phyloP scores from a whole-genome alignment of 768 basidiomycete species.

The Mycena metata region DNA sequence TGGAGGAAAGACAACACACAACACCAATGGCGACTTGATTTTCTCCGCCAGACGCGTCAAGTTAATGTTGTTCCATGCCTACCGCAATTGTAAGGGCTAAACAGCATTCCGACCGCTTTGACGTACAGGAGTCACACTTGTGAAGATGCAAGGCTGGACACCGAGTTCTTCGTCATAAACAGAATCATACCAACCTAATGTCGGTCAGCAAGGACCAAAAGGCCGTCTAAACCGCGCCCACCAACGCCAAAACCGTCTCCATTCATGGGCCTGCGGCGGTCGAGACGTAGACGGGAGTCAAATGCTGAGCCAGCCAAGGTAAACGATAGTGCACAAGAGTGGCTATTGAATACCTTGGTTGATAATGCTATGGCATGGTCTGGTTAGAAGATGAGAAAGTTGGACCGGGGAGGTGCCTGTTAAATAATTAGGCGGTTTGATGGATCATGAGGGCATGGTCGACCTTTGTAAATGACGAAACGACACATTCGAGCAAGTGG shows the following conservation, averaged over 20 bases:
- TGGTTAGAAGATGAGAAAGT: conserved; percentile 92
- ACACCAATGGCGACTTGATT: conserved; percentile 95
- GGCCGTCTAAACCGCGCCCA: conserved; percentile 49
- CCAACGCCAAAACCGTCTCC: conserved; percentile 98
- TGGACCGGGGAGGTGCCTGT: conserved; percentile 89
- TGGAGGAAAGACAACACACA: conserved; percentile 62
- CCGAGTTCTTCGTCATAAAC: conserved; percentile 87
- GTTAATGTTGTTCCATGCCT: conserved; percentile 99
- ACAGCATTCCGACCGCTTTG: background rate
- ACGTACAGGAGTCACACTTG: conserved; percentile 90
- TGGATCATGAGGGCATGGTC: background rate
- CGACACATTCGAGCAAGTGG: conserved; percentile 75
- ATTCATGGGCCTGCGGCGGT: conserved; percentile 88
- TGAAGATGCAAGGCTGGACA: conserved; percentile 94
- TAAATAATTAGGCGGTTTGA: conserved; percentile 14
- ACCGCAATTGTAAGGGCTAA: background rate
- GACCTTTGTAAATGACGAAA: conserved; percentile 89
- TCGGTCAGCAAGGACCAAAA: background rate
- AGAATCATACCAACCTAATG: conserved; percentile 93
- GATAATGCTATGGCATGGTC: conserved; percentile 95
- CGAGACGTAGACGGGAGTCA: conserved; percentile 90
- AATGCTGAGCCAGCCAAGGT: conserved; percentile 75
- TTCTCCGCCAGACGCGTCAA: conserved; percentile 95
- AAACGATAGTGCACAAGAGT: background rate
- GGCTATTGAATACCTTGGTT: conserved; percentile 54